These are phyloP conservation scores for Pseudotulostoma volvatum DNA, from an alignment of 495 filamentous ascomycete species.

Conservation along the genomic window DNA sequence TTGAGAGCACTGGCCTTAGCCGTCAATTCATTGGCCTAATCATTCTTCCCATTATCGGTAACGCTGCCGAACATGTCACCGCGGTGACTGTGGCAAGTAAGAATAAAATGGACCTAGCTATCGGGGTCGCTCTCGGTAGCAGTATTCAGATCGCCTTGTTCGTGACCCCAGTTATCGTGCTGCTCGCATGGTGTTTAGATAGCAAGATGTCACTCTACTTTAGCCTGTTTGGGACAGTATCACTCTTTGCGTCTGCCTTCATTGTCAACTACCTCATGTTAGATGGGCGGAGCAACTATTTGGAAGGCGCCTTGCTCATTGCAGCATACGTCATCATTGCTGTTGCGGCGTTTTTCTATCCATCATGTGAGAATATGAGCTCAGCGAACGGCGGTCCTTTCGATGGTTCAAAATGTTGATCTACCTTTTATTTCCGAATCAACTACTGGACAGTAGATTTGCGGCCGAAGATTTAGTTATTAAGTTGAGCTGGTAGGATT, in stretches of 20 bases:
- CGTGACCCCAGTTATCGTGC: conserved; percentile 72
- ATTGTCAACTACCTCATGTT: conserved; percentile 80
- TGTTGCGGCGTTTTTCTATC: conserved; percentile 49
- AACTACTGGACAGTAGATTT: too few species aligned
- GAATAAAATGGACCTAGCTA: conserved; percentile 93
- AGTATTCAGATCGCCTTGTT: conserved; percentile 81
- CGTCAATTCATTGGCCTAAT: conserved; percentile 80
- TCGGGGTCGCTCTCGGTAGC: conserved; percentile 75
- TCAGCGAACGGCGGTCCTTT: conserved; percentile 15
- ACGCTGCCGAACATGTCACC: conserved; percentile 84
- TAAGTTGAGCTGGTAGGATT: too few species aligned
- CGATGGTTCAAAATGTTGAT: conserved; percentile 14
- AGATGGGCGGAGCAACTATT: conserved; percentile 76
- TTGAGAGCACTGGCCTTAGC: conserved; percentile 44
- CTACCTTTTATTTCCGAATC: too few species aligned
- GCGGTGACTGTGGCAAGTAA: conserved; percentile 77
- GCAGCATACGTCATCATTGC: conserved; percentile 73
- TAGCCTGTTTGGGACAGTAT: conserved; percentile 80
- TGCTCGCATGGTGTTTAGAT: conserved; percentile 73
- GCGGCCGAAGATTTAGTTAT: too few species aligned
- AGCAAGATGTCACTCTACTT: conserved; percentile 83
- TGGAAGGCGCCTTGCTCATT: conserved; percentile 69
- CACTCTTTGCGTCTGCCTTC: conserved; percentile 71
- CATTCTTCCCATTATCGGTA: conserved; percentile 78
- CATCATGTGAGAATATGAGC: conserved; percentile 33